phyloP scores from a whole-genome alignment of 805 yeast genomes.

The Candida vaughaniae region DNA sequence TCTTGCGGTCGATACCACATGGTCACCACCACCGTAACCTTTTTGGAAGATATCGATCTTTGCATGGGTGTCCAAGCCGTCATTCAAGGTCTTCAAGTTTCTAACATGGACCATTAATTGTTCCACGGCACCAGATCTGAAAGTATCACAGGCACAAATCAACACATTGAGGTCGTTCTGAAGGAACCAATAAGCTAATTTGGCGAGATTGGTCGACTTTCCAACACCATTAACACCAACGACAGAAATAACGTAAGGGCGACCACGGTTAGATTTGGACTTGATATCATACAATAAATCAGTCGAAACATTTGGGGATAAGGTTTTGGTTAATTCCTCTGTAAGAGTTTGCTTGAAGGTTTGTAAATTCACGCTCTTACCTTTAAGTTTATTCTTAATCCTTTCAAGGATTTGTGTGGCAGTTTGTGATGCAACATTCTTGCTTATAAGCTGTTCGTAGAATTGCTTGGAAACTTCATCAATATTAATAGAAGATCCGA shows the following conservation, averaged over 20 bases:
- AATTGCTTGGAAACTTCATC: conserved; percentile 63
- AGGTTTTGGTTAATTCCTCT: conserved; percentile 70
- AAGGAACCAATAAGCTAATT: conserved; percentile 90
- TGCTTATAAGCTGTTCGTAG: conserved; percentile 73
- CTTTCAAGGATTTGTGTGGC: conserved; percentile 69
- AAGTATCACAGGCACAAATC: conserved; percentile 96
- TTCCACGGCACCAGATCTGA: conserved; percentile 98
- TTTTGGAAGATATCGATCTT: conserved; percentile 83
- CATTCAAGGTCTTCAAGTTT: conserved; percentile 69
- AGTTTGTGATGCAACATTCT: conserved; percentile 89
- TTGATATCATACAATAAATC: conserved; percentile 83
- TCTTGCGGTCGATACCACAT: conserved; percentile 89
- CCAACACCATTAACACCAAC: conserved; percentile 99
- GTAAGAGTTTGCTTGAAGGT: conserved; percentile 60
- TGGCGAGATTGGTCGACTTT: conserved; percentile 91
- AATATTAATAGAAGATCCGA: conserved; percentile 47
- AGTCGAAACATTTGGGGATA: conserved; percentile 90
- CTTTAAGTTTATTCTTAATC: conserved; percentile 71
- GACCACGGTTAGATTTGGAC: conserved; percentile 22
- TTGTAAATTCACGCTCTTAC: conserved; percentile 69
- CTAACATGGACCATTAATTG: conserved; percentile 92
- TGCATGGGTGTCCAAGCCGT: conserved; percentile 38
- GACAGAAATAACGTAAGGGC: conserved; percentile 92
- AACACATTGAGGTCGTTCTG: conserved; percentile 85
- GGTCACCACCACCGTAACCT: conserved; percentile 95